Evolutionary conservation across 345 rosid genomes (phyloP), one percentile per base, ranked within the genome.

Genomic region (Erodium maritimum): DNA sequence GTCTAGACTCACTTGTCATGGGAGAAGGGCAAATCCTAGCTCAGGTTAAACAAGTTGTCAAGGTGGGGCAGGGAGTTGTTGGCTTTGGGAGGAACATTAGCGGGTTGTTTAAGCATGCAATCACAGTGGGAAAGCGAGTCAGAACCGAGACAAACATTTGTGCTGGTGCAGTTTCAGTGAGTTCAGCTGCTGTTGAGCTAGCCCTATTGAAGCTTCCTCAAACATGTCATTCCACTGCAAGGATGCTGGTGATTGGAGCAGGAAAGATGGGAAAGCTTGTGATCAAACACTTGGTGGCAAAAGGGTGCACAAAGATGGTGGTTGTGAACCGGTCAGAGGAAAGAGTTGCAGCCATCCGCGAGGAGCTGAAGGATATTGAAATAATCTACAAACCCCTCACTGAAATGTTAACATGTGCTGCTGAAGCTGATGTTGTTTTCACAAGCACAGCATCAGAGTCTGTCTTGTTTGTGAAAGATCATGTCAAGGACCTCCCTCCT

Each of bases 381-480:
- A 70, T 93, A 50, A 68, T 78, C 34, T 87, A 86, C 63, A 78
- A 73, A 57, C 91, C 91, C 64, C 82, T 93, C 1, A 56, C 77
- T 5, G 91, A 86, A 59, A 85, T 89, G 88, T 60, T 86, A 14
- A 52, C 82, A 23, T 82, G 84, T 67, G 86, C 88, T 55, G 88
- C 80, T 42, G 91, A 89, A 67, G 87, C 95, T 1, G 95, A 93
- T 75, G 95, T 89, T n/a, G 53, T 93, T 56, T 89, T 93, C 70
- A 93, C 99, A 8, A 86, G 99, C 72, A 93, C 99, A 20, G 91
- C 99, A 23, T 80, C 96, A 1, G 94, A 86, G 65, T 73, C 78
- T 11, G 96, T 77, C 12, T 73, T 93, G 23, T 87, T 93, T 67
- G 61, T 82, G 34, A 85, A 82, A 73, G 89, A 89, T 52, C 63